A percentile compares a stretch with the other conserved stretches of the same genome.
Evolutionary conservation across 2,329 filamentous ascomycete genomes (phyloP).

Genomic region (Aspergillus pseudoviridinutans): DNA sequence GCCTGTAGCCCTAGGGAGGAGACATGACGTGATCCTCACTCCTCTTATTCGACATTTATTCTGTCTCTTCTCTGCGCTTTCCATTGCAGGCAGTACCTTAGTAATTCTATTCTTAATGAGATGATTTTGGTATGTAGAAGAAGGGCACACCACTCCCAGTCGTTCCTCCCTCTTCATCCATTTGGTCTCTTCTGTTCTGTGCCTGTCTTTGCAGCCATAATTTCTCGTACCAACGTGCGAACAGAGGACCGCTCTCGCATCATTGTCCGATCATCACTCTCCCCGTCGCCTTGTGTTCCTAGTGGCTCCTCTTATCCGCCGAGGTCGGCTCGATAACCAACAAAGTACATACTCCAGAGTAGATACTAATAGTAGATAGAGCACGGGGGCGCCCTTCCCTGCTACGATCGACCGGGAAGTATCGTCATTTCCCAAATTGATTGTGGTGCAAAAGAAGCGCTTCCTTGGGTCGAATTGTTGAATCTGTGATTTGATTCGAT

Average conservation of each 20-base stretch:
- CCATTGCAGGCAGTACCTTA: not conserved
- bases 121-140: too few relatives aligned
- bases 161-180: not conserved
- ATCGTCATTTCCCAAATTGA: conserved; percentile 1
- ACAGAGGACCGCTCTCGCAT: not conserved
- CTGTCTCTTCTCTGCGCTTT: not conserved
- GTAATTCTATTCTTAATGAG: too few relatives aligned
- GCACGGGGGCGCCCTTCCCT: conserved; percentile 6
- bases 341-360: not conserved
- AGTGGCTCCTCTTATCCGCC: not conserved
- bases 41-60: not conserved
- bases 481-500: not conserved
- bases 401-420: conserved; percentile 13
- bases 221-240: not conserved
- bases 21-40: conserved; percentile 8
- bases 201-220: too few relatives aligned
- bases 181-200: too few relatives aligned
- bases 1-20: not conserved
- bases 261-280: not conserved
- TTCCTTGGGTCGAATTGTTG: not conserved
- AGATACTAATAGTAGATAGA: not conserved
- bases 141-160: too few relatives aligned
- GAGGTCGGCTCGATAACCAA: not conserved
- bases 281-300: not conserved
- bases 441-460: conserved; percentile 1